phyloP scores from a whole-genome alignment of 106 monocot species.

The Cymbidium sinense region DNA sequence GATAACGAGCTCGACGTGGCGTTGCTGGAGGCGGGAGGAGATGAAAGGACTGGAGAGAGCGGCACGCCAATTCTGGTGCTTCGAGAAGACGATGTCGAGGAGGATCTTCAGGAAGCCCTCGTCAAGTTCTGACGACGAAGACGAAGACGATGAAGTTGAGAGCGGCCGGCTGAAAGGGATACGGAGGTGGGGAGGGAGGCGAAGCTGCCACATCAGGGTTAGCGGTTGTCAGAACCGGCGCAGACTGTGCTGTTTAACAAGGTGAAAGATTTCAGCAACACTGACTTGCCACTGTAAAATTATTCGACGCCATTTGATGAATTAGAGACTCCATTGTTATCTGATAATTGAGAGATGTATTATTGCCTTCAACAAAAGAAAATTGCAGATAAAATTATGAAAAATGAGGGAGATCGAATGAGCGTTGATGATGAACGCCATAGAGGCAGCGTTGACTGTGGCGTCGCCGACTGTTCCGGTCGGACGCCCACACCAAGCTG shows the following conservation, averaged over 20 bases:
- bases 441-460: neutral
- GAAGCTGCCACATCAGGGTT: neutral
- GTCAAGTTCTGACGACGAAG: slow-evolving; percentile 13
- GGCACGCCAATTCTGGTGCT: slow-evolving; percentile 41
- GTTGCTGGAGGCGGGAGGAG: slow-evolving; percentile 36
- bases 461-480: neutral
- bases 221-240: neutral
- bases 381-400: neutral
- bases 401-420: neutral
- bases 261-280: neutral
- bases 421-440: neutral
- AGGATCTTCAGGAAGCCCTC: slow-evolving; percentile 56
- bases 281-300: neutral
- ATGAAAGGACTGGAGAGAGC: slow-evolving; percentile 51
- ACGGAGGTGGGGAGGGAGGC: neutral
- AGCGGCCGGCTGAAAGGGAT: neutral
- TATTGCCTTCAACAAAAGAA: neutral
- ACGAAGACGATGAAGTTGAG: slow-evolving; percentile 2
- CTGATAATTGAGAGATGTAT: neutral
- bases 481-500: no score
- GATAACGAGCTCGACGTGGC: slow-evolving; percentile 62
- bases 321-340: neutral
- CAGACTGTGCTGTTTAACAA: neutral
- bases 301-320: neutral
- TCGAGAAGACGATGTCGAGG: slow-evolving; percentile 34